Evolutionary conservation across 129 eudicot genomes (phyloP).

Genomic region (Pseudognaphalium luteoalbum): DNA sequence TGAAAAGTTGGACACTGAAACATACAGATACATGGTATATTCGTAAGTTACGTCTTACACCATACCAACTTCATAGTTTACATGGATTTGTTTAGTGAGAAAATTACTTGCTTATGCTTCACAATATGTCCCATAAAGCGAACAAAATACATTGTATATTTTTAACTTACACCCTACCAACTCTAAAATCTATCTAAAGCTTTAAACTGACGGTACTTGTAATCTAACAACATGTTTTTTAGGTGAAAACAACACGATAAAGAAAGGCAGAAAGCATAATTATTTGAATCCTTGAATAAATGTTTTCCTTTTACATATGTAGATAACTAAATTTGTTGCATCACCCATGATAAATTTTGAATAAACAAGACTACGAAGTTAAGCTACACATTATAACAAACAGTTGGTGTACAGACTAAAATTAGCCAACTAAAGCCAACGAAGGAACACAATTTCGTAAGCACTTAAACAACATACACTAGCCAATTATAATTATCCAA

Average conservation of each 20-base stretch:
- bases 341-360: not conserved
- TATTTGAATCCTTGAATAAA: not conserved
- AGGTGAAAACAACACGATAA: not conserved
- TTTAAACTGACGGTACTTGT: not conserved
- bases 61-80: not conserved
- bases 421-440: not conserved
- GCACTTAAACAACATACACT: not conserved
- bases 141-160: not conserved
- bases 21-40: no score
- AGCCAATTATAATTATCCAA: not conserved
- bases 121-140: not conserved
- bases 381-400: constrained; percentile 25
- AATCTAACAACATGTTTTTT: not conserved
- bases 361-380: not conserved
- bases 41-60: no score
- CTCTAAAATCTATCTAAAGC: not conserved
- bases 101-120: not conserved
- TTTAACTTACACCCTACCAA: not conserved
- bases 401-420: constrained; percentile 34
- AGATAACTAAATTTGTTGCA: not conserved
- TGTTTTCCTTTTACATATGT: not conserved
- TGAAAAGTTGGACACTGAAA: not conserved
- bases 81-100: not conserved
- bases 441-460: not conserved
- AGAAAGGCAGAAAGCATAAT: not conserved